phyloP scores from a whole-genome alignment of 139 green algal species.

The Micractinium conductrix region DNA sequence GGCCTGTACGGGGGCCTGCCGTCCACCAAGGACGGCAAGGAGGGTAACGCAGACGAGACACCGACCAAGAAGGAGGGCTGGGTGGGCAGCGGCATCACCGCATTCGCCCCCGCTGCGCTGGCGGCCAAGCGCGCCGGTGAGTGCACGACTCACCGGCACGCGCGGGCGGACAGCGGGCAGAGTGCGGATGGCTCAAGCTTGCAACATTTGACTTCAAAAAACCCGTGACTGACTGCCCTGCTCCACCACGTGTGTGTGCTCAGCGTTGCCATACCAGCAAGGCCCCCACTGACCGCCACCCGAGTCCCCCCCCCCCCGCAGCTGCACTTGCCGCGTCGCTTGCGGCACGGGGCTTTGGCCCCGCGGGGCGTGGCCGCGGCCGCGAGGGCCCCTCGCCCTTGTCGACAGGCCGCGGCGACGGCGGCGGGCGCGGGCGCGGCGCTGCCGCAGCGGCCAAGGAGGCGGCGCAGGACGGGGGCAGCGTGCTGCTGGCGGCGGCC shows the following conservation, averaged over 20 bases:
- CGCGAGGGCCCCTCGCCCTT: conserved; percentile 10
- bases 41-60: no score
- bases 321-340: conserved; percentile 31
- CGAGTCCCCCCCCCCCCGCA: not conserved
- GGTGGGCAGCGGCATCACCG: conserved; percentile 17
- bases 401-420: not conserved
- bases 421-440: conserved; percentile 31
- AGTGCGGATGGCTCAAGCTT: not conserved
- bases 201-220: no score
- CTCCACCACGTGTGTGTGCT: not conserved
- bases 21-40: conserved; percentile 47
- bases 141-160: not conserved
- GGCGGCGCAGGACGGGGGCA: conserved; percentile 1
- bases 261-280: not conserved
- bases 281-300: no score
- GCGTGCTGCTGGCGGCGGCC: conserved; percentile 22
- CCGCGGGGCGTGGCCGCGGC: conserved; percentile 27
- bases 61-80: conserved; percentile 34
- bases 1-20: conserved; percentile 67
- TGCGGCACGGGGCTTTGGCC: conserved; percentile 32
- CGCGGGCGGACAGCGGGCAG: not conserved
- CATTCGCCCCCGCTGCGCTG: conserved; percentile 6
- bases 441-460: not conserved
- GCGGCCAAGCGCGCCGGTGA: conserved; percentile 27
- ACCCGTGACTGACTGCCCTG: no score